Evolutionary conservation across 306 rosid species (phyloP).

Genomic region (Corylus americana): DNA sequence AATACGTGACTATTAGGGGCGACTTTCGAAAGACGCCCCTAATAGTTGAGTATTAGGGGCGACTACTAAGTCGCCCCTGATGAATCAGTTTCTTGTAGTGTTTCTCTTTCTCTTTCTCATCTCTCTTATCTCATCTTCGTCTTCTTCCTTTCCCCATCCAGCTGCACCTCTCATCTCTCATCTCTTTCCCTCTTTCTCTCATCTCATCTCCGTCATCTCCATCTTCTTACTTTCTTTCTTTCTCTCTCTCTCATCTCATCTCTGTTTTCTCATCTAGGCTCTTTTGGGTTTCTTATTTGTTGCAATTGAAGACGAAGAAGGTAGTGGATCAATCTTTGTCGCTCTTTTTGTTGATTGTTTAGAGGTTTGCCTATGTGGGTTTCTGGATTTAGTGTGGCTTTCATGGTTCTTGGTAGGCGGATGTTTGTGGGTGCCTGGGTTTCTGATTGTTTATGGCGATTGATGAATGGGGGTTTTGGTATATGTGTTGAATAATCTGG

Average conservation of each 20-base stretch:
- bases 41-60: too few species aligned
- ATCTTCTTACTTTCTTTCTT: slow-evolving; percentile 2
- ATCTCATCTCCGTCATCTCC: too few species aligned
- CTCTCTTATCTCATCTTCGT: too few species aligned
- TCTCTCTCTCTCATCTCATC: slow-evolving; percentile 5
- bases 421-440: not conserved
- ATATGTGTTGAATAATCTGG: too few species aligned
- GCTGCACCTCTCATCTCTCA: too few species aligned
- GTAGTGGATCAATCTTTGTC: slow-evolving; percentile 25
- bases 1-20: too few species aligned
- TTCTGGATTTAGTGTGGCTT: slow-evolving; percentile 9
- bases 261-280: slow-evolving; percentile 6
- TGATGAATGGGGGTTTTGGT: not conserved
- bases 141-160: too few species aligned
- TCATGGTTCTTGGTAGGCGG: slow-evolving; percentile 19
- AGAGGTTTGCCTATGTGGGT: slow-evolving; percentile 3
- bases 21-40: too few species aligned
- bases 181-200: too few species aligned
- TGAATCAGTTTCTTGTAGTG: too few species aligned
- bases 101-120: too few species aligned
- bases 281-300: not conserved
- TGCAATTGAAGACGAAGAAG: slow-evolving; percentile 23
- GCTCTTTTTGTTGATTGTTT: slow-evolving; percentile 6
- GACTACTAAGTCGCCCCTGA: too few species aligned
- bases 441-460: slow-evolving; percentile 16